These are phyloP conservation scores for Xerocomellus amylosporus DNA, from an alignment of 768 basidiomycete species.

Conservation along the genomic window DNA sequence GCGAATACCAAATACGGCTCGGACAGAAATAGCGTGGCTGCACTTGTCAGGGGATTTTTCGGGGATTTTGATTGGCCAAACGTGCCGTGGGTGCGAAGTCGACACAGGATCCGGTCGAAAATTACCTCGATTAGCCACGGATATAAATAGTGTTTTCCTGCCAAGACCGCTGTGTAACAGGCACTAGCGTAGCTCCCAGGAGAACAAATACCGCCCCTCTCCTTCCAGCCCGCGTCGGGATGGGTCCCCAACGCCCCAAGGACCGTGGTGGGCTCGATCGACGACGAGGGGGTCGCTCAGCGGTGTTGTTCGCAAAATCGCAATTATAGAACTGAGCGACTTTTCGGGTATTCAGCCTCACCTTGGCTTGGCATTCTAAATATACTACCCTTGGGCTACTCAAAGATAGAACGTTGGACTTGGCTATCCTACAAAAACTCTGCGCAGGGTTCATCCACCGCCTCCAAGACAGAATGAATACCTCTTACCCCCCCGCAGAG, in stretches of 20 bases:
- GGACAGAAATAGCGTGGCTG: conserved; percentile 13
- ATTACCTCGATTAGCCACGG: conserved; percentile 17
- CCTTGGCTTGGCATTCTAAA: conserved; percentile 46
- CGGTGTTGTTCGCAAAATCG: neutral
- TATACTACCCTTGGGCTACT: conserved; percentile 34
- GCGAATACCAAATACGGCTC: conserved; percentile 15
- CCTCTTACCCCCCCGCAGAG: conserved; percentile 20
- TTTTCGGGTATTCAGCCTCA: conserved; percentile 36
- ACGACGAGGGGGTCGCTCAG: neutral
- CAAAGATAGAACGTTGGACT: conserved; percentile 48
- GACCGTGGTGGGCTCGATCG: neutral
- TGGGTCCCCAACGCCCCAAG: neutral
- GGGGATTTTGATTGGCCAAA: conserved; percentile 24
- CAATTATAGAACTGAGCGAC: conserved; percentile 22
- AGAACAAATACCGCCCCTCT: neutral
- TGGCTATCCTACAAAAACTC: conserved; percentile 44
- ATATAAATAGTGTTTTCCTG: conserved; percentile 33
- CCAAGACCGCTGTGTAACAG: conserved; percentile 33
- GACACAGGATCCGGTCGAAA: conserved; percentile 21
- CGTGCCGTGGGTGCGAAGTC: conserved; percentile 9
- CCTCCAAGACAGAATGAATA: conserved; percentile 27
- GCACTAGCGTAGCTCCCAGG: conserved; percentile 25
- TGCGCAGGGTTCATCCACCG: conserved; percentile 18
- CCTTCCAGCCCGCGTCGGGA: neutral
- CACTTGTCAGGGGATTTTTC: conserved; percentile 3